Evolutionary conservation across 768 basidiomycete species (phyloP), one percentile per base, ranked within the genome.

Genomic region (Mycena kentingensis): DNA sequence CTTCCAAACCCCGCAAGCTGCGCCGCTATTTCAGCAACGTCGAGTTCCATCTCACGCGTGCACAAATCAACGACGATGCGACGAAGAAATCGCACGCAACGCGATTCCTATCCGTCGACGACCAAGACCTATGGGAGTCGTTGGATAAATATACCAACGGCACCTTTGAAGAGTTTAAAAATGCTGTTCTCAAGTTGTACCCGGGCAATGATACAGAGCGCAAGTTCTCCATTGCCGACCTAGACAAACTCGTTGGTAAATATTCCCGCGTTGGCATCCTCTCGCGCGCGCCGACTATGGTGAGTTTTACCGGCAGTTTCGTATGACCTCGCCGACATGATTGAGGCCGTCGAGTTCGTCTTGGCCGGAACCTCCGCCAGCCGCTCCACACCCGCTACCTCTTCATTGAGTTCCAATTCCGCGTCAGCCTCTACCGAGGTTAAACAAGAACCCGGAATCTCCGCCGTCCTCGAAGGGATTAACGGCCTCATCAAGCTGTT

Each of bases 271-370:
- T 46, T 10, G 58, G 57, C 10, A 59, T 65, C 3, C 24, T 49
- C 11, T 49, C 60, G 1, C 42, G n/a, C n/a, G 57, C 6, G 35
- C 27, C 4, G 62, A 65, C 19, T 46, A 51, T 5, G 57, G 57
- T 3, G 51, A 57, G 3, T 67, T 63, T 35, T 61, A 64, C 28
- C 54, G 55, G 2, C 41, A 62, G 6, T 69, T 67, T 47, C 63
- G 1, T 70, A 66, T 41, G 24, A 47, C 1, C 36, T 68, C 11
- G 11, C 25, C 0, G 54, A 67, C 8, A 59, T 66, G 26, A 35
- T 58, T 3, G 61, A 56, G 10, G 65, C 63, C 0, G 58, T 63
- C 0, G 47, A 55, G 6, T 64, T 65, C 44, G 60, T 61, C 5
- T 27, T 66, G 2, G 54, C 53, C 10, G 49, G 43, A 1, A 51